Percentiles rank a stretch among this genome's conserved stretches.
Conservation (phyloP, 306 rosid genomes). For the Lathyrus sativus region DNA sequence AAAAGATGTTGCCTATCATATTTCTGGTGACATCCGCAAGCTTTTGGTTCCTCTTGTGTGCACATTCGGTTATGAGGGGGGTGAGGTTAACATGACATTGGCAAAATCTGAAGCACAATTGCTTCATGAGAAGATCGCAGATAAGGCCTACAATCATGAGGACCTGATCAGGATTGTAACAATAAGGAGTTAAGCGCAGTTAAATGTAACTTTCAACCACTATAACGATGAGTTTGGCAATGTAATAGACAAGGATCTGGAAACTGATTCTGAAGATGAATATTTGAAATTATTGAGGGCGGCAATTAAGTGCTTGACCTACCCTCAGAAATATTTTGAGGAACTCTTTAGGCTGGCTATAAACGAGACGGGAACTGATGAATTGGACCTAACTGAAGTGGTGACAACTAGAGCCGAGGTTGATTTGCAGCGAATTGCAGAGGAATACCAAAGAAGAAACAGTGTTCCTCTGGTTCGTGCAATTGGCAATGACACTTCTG, state of each 20-base stretch:
- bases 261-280: constrained; percentile 62
- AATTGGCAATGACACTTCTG: constrained; percentile 68
- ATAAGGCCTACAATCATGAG: constrained; percentile 62
- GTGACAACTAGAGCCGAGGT: constrained; percentile 80
- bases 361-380: constrained; percentile 82
- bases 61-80: constrained; percentile 74
- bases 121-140: constrained; percentile 65
- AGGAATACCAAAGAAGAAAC: constrained; percentile 78
- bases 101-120: constrained; percentile 78
- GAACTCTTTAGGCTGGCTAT: constrained; percentile 61
- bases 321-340: constrained; percentile 77
- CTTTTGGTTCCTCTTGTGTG: constrained; percentile 82
- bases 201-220: constrained; percentile 67
- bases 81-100: constrained; percentile 62
- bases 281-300: constrained; percentile 69
- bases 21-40: constrained; percentile 72
- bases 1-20: constrained; percentile 69
- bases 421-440: constrained; percentile 72
- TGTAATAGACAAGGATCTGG: constrained; percentile 78
- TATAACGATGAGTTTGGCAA: constrained; percentile 74
- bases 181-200: constrained; percentile 69
- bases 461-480: constrained; percentile 68
- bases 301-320: constrained; percentile 62
- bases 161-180: constrained; percentile 70
- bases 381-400: constrained; percentile 77